phyloP scores from a whole-genome alignment of 1,284 basidiomycete genomes.

The Malassezia yamatoensis region DNA sequence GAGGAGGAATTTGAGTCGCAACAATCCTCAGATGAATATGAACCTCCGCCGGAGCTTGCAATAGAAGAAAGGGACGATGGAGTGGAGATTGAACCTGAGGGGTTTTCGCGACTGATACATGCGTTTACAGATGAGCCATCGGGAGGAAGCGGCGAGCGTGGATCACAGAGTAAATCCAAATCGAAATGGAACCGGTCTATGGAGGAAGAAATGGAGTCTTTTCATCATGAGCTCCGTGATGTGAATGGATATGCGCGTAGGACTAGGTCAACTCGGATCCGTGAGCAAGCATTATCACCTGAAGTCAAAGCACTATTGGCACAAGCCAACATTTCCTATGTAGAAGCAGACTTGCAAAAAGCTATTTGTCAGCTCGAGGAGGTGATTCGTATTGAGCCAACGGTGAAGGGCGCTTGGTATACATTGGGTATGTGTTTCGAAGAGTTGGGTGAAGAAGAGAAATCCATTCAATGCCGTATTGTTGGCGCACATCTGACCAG shows the following conservation, averaged over 20 bases:
- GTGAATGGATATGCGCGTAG: constrained; percentile 28
- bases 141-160: too few relatives aligned
- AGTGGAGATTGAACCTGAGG: constrained; percentile 27
- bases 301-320: constrained; percentile 73
- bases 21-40: constrained; percentile 20
- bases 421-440: constrained; percentile 59
- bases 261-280: constrained; percentile 16
- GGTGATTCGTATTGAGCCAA: constrained; percentile 84
- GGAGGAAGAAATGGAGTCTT: constrained; percentile 33
- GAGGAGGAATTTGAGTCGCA: constrained; percentile 5
- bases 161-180: not conserved
- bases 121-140: constrained; percentile 27
- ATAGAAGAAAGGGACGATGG: constrained; percentile 6
- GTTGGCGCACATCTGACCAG: constrained; percentile 79
- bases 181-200: constrained; percentile 30
- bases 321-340: constrained; percentile 76
- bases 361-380: constrained; percentile 75
- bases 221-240: constrained; percentile 36
- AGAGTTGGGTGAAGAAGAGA: constrained; percentile 45
- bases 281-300: constrained; percentile 55
- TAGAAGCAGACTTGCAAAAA: constrained; percentile 60
- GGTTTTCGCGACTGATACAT: constrained; percentile 25
- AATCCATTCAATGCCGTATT: constrained; percentile 71
- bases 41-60: constrained; percentile 12
- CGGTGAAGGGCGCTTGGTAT: constrained; percentile 71